Base-by-base conservation (phyloP, 495 filamentous ascomycete genomes). In the Talaromyces borbonicus region DNA sequence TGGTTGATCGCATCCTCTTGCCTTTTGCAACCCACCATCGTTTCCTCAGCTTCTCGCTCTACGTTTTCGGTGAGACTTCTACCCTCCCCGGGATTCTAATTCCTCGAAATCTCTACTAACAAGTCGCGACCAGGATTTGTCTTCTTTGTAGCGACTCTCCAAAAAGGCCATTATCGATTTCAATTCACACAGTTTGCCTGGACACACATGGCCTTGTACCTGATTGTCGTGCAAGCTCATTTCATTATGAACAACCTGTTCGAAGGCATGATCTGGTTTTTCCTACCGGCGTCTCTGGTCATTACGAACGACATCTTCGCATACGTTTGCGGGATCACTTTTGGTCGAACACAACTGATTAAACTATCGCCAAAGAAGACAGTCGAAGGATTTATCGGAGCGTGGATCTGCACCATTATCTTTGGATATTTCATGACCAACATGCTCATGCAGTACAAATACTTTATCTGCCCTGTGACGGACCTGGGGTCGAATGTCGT, bases 201-300 rank as follows among this genome's bases (percentile, higher is more conserved):
- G 93, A 95, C 92, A 2, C 93, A 99, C 62, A 96, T 99, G 87
- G 93, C 93, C 1, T 77, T 99, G 24, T 96, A 95, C 71, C 68
- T 99, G 56, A 96, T 99, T 53, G 89, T 96, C 19, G 87, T 95
- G 9, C 93, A 99, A 62, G 88, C 93, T 18, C 93, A 99, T 64
- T 99, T 99, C 59, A 87, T 99, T 63, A 96, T 99, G 85, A 97
- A 99, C 73, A 99, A 97, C 66, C 83, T 97, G 49, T 90, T 99
- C 62, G 93, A 99, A 68, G 93, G 93, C 65, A 88, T 99, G 87
- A 92, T 99, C 61, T 99, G 93, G 93, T 97, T 99, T 74, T 96
- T 99, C 77, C 72, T 99, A 36, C 93, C 93, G 2, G 90, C 87
- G 2, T 83, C 85, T 22, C 75, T 99, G 46, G 93, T 99, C 55